Evolutionary conservation across 306 rosid genomes (phyloP).

Genomic region (Prunus padus): DNA sequence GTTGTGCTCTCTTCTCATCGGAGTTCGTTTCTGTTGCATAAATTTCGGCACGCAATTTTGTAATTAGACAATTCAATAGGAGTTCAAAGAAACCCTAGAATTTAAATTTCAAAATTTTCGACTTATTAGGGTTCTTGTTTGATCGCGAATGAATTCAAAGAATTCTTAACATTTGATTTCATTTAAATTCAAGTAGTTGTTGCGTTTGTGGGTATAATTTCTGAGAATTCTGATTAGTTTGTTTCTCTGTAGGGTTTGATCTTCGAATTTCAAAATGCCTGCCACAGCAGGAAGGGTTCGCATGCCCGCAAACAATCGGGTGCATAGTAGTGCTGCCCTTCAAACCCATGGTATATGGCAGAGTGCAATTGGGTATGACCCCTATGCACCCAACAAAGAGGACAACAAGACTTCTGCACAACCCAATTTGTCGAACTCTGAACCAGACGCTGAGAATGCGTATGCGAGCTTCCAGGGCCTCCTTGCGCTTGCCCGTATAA

Average conservation of each 20-base stretch:
- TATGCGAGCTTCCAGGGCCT: conserved; percentile 95
- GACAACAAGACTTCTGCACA: conserved; percentile 57
- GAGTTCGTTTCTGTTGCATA: neutral
- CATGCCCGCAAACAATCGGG: conserved; percentile 98
- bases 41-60: neutral
- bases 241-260: conserved; percentile 25
- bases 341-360: conserved; percentile 98
- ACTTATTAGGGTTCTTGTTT: neutral
- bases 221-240: conserved; percentile 3
- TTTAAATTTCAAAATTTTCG: neutral
- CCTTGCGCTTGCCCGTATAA: conserved; percentile 86
- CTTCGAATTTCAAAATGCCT: conserved; percentile 61
- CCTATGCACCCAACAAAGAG: conserved; percentile 87
- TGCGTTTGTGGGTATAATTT: neutral
- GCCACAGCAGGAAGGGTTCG: conserved; percentile 99
- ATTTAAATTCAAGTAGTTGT: neutral
- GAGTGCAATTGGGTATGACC: conserved; percentile 93
- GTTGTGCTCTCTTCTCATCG: neutral
- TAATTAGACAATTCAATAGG: neutral
- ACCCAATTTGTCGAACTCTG: conserved; percentile 36
- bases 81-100: neutral
- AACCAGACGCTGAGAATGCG: conserved; percentile 82
- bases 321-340: conserved; percentile 96
- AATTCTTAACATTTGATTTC: neutral
- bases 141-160: neutral